phyloP scores from a whole-genome alignment of 2,329 filamentous ascomycete genomes.

The Aurifilum marmelostoma region DNA sequence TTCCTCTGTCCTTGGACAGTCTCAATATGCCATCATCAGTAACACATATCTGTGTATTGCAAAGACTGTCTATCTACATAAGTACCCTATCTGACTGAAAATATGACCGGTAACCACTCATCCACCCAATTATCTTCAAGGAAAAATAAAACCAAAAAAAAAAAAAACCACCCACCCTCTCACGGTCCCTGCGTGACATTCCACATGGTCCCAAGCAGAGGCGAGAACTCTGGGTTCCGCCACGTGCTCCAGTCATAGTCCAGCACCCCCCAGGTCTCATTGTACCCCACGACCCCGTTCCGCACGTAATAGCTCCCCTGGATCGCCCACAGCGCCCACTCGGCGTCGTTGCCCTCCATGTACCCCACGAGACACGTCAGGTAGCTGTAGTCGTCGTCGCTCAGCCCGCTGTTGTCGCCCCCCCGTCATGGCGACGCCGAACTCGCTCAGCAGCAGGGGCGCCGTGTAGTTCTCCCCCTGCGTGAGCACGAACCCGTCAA shows the following conservation, averaged over 20 bases:
- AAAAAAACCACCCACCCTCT: neutral
- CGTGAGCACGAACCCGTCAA: slow-evolving; percentile 56
- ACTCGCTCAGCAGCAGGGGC: slow-evolving; percentile 62
- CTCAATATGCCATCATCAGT: neutral
- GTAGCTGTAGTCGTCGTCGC: slow-evolving; percentile 50
- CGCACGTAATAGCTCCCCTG: slow-evolving; percentile 63
- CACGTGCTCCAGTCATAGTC: slow-evolving; percentile 43
- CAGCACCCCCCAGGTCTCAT: slow-evolving; percentile 58
- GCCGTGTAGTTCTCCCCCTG: slow-evolving; percentile 52
- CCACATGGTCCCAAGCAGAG: slow-evolving; percentile 43
- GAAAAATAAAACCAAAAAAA: no score
- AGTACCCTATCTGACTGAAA: neutral
- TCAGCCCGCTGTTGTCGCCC: slow-evolving; percentile 44
- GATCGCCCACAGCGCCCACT: slow-evolving; percentile 63
- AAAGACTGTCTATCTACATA: neutral
- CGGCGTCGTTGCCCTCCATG: slow-evolving; percentile 58
- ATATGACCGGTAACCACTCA: no score
- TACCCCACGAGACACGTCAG: slow-evolving; percentile 56
- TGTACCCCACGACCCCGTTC: slow-evolving; percentile 51
- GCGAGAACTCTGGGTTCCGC: slow-evolving; percentile 43
- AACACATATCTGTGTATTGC: neutral
- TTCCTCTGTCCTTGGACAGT: neutral
- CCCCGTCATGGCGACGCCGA: slow-evolving; percentile 57
- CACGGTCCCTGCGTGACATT: slow-evolving; percentile 46
- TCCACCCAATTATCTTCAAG: neutral